These are phyloP conservation scores for Psilocybe cyanescens DNA, from an alignment of 768 basidiomycete genomes.

Conservation along the genomic window DNA sequence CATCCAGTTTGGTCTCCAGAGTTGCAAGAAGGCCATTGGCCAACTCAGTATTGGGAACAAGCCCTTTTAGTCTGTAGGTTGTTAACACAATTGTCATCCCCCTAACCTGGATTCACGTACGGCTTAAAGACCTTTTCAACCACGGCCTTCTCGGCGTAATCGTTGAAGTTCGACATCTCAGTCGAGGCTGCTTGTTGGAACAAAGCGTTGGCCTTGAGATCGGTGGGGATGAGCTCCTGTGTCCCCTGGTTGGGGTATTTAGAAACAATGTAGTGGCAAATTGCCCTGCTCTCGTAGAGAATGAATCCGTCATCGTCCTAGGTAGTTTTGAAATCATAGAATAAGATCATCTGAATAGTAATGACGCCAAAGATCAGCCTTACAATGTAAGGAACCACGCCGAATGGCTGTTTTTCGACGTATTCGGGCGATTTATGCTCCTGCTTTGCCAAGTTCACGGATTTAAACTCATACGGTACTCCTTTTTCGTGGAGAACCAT, in stretches of 20 bases:
- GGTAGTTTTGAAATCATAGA: neutral
- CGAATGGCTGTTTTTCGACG: constrained; percentile 62
- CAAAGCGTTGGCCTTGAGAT: constrained; percentile 39
- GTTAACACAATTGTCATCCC: neutral
- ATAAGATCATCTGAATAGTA: neutral
- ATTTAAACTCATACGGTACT: constrained; percentile 55
- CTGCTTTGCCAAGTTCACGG: constrained; percentile 44
- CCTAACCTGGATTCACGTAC: constrained; percentile 31
- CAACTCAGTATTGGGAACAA: constrained; percentile 23
- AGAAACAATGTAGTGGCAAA: constrained; percentile 57
- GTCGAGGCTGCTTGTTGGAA: constrained; percentile 54
- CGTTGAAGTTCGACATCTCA: constrained; percentile 57
- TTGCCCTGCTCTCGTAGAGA: constrained; percentile 66
- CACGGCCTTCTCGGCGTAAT: constrained; percentile 38
- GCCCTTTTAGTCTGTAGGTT: constrained; percentile 8
- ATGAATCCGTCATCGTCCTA: constrained; percentile 64
- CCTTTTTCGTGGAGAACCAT: constrained; percentile 56
- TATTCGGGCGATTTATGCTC: constrained; percentile 51
- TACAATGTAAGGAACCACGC: constrained; percentile 62
- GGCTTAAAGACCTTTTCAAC: constrained; percentile 56
- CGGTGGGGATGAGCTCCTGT: constrained; percentile 51
- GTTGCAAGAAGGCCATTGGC: constrained; percentile 29
- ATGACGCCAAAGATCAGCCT: constrained; percentile 6
- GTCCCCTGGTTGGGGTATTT: constrained; percentile 59
- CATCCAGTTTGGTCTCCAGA: constrained; percentile 46